These are phyloP conservation scores for Botryotinia convoluta DNA, from an alignment of 2,329 filamentous ascomycete genomes.

Conservation along the genomic window DNA sequence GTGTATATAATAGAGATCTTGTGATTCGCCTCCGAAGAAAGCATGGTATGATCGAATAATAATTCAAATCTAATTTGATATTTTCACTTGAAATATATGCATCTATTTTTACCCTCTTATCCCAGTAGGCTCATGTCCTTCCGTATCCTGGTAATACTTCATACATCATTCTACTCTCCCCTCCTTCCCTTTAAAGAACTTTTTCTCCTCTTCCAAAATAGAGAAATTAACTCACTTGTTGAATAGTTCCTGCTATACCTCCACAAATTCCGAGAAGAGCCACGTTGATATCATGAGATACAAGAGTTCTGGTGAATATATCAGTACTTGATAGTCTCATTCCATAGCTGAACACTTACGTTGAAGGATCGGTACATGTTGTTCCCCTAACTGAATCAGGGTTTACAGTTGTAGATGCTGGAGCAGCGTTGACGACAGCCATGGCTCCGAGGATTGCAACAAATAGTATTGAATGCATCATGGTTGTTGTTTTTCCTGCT, in stretches of 20 bases:
- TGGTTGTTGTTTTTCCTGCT: background rate
- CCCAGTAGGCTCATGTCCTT: background rate
- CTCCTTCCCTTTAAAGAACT: background rate
- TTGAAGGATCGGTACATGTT: constrained; percentile 37
- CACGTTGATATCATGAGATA: constrained; percentile 47
- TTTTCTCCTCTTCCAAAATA: background rate
- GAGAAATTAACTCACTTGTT: constrained; percentile 21
- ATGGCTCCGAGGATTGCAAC: constrained; percentile 1
- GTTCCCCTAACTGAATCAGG: constrained; percentile 38
- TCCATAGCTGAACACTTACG: constrained; percentile 27
- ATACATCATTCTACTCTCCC: background rate
- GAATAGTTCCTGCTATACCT: constrained; percentile 46
- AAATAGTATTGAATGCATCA: background rate
- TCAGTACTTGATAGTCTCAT: constrained; percentile 3
- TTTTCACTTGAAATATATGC: background rate
- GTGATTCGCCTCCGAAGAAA: background rate
- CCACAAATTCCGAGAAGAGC: constrained; percentile 50
- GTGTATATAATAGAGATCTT: background rate
- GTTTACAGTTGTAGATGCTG: constrained; percentile 29
- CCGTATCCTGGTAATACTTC: background rate
- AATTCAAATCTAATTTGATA: background rate
- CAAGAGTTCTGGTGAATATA: constrained; percentile 22
- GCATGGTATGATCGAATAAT: no score
- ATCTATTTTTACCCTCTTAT: background rate
- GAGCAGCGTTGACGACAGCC: constrained; percentile 4